phyloP scores from a whole-genome alignment of 2,329 filamentous ascomycete genomes.

The Ascocoryne sarcoides region DNA sequence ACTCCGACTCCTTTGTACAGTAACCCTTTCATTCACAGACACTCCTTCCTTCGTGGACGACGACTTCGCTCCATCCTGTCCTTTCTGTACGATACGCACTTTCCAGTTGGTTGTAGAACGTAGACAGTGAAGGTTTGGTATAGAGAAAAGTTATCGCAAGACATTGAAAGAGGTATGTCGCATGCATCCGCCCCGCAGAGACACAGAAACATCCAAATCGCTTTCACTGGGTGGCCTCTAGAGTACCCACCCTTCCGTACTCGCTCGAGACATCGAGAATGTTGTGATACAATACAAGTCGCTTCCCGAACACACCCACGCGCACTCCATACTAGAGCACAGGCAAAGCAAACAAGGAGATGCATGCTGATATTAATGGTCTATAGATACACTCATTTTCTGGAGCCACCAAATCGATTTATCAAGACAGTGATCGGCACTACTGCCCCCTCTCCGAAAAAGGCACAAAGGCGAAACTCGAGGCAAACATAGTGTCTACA shows the following conservation, averaged over 20 bases:
- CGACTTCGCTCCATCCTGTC: constrained; percentile 16
- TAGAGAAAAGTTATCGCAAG: constrained; percentile 12
- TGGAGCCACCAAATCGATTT: neutral
- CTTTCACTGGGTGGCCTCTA: constrained; percentile 6
- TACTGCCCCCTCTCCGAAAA: constrained; percentile 1
- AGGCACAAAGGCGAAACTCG: constrained; percentile 7
- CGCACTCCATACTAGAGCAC: neutral
- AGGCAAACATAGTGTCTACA: constrained; percentile 9
- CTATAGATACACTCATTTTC: constrained; percentile 13
- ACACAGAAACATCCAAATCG: constrained; percentile 15
- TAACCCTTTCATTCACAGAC: constrained; percentile 1
- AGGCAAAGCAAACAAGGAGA: constrained; percentile 12
- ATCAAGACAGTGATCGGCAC: neutral
- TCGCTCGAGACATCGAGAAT: constrained; percentile 21
- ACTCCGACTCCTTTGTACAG: constrained; percentile 3
- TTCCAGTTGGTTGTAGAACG: constrained; percentile 13
- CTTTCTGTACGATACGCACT: constrained; percentile 15
- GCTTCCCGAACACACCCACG: constrained; percentile 18
- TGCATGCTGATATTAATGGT: constrained; percentile 19
- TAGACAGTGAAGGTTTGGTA: constrained; percentile 10
- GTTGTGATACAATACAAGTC: constrained; percentile 13
- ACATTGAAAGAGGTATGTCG: constrained; percentile 19
- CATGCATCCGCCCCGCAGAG: constrained; percentile 17
- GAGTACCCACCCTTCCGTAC: constrained; percentile 13
- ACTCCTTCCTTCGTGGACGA: constrained; percentile 11